These are phyloP conservation scores for Candida freyschussii DNA, from an alignment of 1,139 yeast genomes.

Conservation along the genomic window DNA sequence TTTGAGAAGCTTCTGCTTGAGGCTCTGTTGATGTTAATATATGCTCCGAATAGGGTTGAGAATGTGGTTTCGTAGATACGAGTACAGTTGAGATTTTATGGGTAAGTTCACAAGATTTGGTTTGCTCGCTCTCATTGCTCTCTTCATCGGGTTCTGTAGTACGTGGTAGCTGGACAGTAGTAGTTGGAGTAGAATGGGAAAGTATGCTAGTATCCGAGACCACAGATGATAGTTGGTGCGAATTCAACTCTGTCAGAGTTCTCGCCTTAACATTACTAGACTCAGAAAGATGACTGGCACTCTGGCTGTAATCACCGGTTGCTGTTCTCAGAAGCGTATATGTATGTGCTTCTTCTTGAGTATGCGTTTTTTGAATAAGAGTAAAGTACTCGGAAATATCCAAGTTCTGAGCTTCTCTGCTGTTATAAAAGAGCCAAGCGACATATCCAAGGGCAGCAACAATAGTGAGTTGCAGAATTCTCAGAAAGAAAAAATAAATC, in stretches of 20 bases:
- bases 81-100: no score
- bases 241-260: background rate
- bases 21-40: no score
- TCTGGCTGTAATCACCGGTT: background rate
- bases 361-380: slow-evolving; percentile 17
- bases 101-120: no score
- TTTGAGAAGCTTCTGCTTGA: no score
- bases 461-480: slow-evolving; percentile 15
- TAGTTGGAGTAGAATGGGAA: slow-evolving; percentile 1
- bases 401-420: slow-evolving; percentile 8
- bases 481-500: slow-evolving; percentile 20
- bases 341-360: slow-evolving; percentile 4
- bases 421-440: slow-evolving; percentile 16
- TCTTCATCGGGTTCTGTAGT: slow-evolving; percentile 1
- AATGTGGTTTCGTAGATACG: no score
- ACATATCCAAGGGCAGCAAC: slow-evolving; percentile 8
- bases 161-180: background rate
- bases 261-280: slow-evolving; percentile 1
- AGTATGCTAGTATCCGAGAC: background rate
- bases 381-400: slow-evolving; percentile 24
- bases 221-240: background rate
- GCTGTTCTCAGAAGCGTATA: background rate
- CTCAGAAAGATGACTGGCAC: no score
- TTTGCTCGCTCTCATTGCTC: no score
- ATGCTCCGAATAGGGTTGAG: no score